phyloP scores from a whole-genome alignment of 1,284 basidiomycete species.

The Mycena sp. region DNA sequence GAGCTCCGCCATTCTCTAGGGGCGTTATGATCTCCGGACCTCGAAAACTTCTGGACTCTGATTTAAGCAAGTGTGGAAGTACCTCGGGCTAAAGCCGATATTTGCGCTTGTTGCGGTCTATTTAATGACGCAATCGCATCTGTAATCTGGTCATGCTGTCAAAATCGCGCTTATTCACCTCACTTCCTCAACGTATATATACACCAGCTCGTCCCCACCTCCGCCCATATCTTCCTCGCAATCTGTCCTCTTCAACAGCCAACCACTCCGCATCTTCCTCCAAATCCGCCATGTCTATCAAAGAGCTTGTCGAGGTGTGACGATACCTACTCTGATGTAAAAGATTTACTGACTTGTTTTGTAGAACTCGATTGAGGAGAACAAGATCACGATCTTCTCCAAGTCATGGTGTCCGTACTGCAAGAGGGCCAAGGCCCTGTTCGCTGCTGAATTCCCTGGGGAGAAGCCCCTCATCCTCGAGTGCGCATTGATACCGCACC shows the following conservation, averaged over 20 bases:
- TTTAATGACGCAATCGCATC: too few relatives aligned
- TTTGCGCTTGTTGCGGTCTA: too few relatives aligned
- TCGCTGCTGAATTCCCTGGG: slow-evolving; percentile 49
- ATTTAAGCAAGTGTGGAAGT: too few relatives aligned
- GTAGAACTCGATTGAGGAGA: slow-evolving; percentile 54
- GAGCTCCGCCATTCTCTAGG: too few relatives aligned
- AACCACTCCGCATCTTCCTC: slow-evolving; percentile 19
- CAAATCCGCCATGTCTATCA: slow-evolving; percentile 15
- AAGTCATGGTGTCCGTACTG: slow-evolving; percentile 66
- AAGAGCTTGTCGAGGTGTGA: slow-evolving; percentile 27
- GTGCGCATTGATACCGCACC: slow-evolving; percentile 44
- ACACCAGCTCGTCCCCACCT: not conserved
- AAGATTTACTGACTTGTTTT: not conserved
- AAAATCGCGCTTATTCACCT: too few relatives aligned
- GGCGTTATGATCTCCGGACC: too few relatives aligned
- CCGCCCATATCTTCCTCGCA: not conserved
- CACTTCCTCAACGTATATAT: too few relatives aligned
- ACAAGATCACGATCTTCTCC: slow-evolving; percentile 68
- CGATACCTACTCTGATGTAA: not conserved
- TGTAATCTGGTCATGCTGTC: too few relatives aligned
- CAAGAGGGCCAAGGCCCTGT: slow-evolving; percentile 55
- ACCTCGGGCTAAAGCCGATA: too few relatives aligned
- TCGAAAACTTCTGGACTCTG: too few relatives aligned
- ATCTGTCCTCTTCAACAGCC: slow-evolving; percentile 5
- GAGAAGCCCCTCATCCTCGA: slow-evolving; percentile 56